These are phyloP conservation scores for Yamadazyma tumulicola DNA, from an alignment of 805 yeast species.

Conservation along the genomic window DNA sequence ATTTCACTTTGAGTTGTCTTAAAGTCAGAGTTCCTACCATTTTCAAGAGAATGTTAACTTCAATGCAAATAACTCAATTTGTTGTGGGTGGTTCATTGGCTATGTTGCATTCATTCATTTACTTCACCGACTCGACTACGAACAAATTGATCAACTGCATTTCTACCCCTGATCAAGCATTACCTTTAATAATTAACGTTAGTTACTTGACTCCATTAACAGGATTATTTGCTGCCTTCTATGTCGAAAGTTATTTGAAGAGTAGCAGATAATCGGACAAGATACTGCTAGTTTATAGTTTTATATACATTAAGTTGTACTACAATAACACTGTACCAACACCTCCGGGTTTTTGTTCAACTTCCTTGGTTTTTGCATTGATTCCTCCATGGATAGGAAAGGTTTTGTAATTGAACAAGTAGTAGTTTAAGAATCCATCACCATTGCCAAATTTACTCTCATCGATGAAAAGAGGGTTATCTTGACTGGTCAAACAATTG, in stretches of 20 bases:
- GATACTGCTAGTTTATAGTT: neutral
- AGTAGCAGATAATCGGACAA: too few species aligned
- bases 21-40: constrained; percentile 54
- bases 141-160: constrained; percentile 45
- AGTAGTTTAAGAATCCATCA: constrained; percentile 88
- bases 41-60: constrained; percentile 58
- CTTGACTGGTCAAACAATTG: constrained; percentile 89
- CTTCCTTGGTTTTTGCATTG: constrained; percentile 48
- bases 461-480: constrained; percentile 78
- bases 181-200: constrained; percentile 61
- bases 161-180: constrained; percentile 54
- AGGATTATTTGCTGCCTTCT: constrained; percentile 60
- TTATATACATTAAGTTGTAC: neutral
- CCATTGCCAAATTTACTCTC: constrained; percentile 88
- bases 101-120: constrained; percentile 58
- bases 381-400: constrained; percentile 81
- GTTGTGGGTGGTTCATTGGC: constrained; percentile 67
- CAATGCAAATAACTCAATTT: constrained; percentile 68
- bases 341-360: constrained; percentile 62
- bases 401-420: constrained; percentile 85
- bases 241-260: constrained; percentile 53
- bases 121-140: constrained; percentile 49
- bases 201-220: constrained; percentile 66
- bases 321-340: constrained; percentile 87
- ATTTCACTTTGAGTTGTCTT: constrained; percentile 59